phyloP scores from a whole-genome alignment of 495 filamentous ascomycete species.

The Corynascus novoguineensis region DNA sequence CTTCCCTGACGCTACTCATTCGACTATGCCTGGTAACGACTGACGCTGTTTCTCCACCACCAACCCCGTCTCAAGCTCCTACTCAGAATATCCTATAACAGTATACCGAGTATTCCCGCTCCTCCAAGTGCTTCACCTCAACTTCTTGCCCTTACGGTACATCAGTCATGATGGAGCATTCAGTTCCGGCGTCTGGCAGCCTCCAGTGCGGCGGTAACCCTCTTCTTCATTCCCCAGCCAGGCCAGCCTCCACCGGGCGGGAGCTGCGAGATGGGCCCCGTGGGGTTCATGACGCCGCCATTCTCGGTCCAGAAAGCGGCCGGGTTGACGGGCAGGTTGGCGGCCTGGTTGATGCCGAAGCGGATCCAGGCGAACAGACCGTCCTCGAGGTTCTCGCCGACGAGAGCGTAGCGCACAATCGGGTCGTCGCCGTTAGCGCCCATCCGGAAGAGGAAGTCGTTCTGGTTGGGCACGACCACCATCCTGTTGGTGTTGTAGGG shows the following conservation, averaged over 20 bases:
- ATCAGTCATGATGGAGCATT: too few species aligned
- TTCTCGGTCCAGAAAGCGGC: slow-evolving; percentile 26
- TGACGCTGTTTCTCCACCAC: background rate
- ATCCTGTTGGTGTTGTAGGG: slow-evolving; percentile 56
- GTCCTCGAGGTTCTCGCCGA: slow-evolving; percentile 49
- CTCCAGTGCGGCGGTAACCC: background rate
- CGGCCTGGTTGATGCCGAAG: slow-evolving; percentile 47
- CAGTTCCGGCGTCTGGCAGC: background rate
- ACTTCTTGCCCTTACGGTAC: background rate
- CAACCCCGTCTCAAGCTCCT: too few species aligned
- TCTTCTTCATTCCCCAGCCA: background rate
- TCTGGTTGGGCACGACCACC: slow-evolving; percentile 44
- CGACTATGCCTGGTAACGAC: slow-evolving; percentile 2
- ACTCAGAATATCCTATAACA: background rate
- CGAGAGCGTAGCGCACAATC: slow-evolving; percentile 49
- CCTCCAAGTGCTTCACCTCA: background rate
- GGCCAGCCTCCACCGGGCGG: slow-evolving; percentile 10
- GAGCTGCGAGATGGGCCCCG: slow-evolving; percentile 26
- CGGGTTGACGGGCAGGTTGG: slow-evolving; percentile 23
- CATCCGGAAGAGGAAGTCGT: slow-evolving; percentile 47
- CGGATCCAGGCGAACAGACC: slow-evolving; percentile 55
- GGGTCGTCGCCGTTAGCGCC: slow-evolving; percentile 52
- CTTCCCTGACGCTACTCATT: background rate
- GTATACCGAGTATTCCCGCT: background rate
- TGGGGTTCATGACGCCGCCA: slow-evolving; percentile 35